Percentiles rank a stretch among this genome's conserved stretches.
Conservation (phyloP, 768 basidiomycete genomes). For the Rhizopogon rudus region DNA sequence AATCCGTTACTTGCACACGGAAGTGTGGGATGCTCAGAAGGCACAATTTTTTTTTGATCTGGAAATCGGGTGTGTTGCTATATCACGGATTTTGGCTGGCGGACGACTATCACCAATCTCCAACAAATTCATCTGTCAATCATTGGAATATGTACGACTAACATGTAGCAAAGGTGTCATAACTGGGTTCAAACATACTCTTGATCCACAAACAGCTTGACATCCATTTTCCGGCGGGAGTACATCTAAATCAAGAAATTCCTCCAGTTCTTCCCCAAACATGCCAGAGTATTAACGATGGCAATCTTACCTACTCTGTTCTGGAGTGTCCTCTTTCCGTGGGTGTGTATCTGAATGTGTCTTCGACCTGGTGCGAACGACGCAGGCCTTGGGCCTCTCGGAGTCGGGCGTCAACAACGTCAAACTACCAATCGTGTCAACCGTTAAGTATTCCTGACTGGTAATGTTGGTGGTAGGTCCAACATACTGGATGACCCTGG, state of each 20-base stretch:
- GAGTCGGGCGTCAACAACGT: neutral
- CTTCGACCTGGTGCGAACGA: neutral
- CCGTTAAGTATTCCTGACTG: neutral
- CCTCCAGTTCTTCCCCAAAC: conserved; percentile 4
- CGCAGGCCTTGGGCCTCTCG: neutral
- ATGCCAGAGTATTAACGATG: conserved; percentile 1
- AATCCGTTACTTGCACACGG: no score
- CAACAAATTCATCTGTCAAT: no score
- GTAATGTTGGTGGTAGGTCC: neutral
- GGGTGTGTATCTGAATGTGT: neutral
- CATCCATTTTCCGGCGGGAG: neutral
- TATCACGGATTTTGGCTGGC: no score
- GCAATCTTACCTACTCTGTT: neutral
- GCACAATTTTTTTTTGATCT: no score
- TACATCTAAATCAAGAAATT: neutral
- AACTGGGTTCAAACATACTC: neutral
- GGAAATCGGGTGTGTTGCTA: no score
- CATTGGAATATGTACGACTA: no score
- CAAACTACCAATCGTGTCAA: neutral
- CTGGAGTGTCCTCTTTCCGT: neutral
- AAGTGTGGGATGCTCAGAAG: no score
- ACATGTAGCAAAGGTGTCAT: no score
- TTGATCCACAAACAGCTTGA: neutral
- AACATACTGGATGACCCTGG: neutral
- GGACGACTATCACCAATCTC: no score